Evolutionary conservation across 2,329 filamentous ascomycete species (phyloP), one percentile per base, ranked within the genome.

Genomic region (Chrysoporthe cubensis): DNA sequence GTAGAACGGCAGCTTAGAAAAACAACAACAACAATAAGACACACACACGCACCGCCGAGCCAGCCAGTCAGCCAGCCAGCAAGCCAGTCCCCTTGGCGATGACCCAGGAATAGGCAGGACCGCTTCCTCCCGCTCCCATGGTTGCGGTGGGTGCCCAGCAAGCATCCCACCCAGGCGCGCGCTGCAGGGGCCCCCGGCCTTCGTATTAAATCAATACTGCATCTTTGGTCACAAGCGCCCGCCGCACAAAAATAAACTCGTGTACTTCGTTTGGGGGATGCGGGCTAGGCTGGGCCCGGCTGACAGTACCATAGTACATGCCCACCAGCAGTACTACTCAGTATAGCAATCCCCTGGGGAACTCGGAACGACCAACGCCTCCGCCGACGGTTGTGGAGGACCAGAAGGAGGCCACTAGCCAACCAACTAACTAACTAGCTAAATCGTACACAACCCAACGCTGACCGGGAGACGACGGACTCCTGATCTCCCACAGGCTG

Each of bases 231-330:
- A 56, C 40, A 66, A 43, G 3, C 44, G 72, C 57, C 37, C 62
- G 68, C 73, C 72, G 66, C 67, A 72, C 48, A 42, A 62, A 64
- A 68, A 70, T 66, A 73, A 61, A 60, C 69, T 62, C 56, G 60
- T 60, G 18, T 26, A 26, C 57, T 59, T 40, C 16, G 34, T 42
- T 5, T 42, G 11, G 21, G 9, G 11, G 21, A 9, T 54, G 18
- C n/a, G 43, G n/a, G 3, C 16, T 59, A 26, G 26, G 26, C 26
- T 26, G 26, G 26, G 26, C 26, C 26, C 26, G 26, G 26, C 26
- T 26, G 26, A 26, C 26, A 26, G 26, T 26, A 26, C 26, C 26
- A 26, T 26, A 26, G 26, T 26, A 26, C 26, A 26, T 26, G 26
- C 26, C 26, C 26, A 26, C 26, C 26, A 26, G 26, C 26, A 26